Percentiles rank a stretch among this genome's conserved stretches.
phyloP scores from a whole-genome alignment of 2,329 filamentous ascomycete genomes.

The Cytospora schulzeri region DNA sequence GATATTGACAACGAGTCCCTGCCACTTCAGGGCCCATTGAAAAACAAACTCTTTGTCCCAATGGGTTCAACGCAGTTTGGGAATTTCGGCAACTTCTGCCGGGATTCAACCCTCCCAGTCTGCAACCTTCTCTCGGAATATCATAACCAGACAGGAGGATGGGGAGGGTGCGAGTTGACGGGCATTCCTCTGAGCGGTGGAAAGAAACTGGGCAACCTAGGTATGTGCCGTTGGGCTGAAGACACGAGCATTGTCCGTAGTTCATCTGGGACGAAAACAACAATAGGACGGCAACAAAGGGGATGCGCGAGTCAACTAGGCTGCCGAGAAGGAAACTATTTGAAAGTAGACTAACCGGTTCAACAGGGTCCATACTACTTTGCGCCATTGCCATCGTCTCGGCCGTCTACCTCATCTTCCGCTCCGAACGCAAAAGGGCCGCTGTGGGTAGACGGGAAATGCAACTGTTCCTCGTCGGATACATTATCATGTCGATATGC shows the following conservation, averaged over 20 bases:
- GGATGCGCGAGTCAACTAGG: background rate
- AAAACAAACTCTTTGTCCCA: slow-evolving; percentile 2
- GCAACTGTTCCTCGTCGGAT: slow-evolving; percentile 87
- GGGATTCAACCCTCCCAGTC: slow-evolving; percentile 78
- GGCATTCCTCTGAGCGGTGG: slow-evolving; percentile 73
- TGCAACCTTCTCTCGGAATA: slow-evolving; percentile 74
- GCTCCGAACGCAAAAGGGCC: slow-evolving; percentile 86
- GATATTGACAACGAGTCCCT: background rate
- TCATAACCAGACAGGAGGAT: slow-evolving; percentile 60
- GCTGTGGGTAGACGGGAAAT: slow-evolving; percentile 96
- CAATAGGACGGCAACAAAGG: background rate
- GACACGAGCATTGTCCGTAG: background rate
- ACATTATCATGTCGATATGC: slow-evolving; percentile 85
- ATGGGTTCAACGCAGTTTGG: slow-evolving; percentile 64
- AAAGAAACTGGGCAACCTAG: slow-evolving; percentile 77
- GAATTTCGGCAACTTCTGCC: slow-evolving; percentile 73
- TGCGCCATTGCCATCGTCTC: slow-evolving; percentile 74
- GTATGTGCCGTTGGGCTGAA: slow-evolving; percentile 50
- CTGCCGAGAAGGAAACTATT: background rate
- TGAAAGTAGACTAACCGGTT: slow-evolving; percentile 28
- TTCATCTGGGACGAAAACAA: background rate
- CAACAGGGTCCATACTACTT: slow-evolving; percentile 80
- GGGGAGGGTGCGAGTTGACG: slow-evolving; percentile 72
- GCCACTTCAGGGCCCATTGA: slow-evolving; percentile 12
- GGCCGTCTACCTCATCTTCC: slow-evolving; percentile 69